Base-by-base conservation (phyloP, 257 asterid species). In the Solanum microdontum region DNA sequence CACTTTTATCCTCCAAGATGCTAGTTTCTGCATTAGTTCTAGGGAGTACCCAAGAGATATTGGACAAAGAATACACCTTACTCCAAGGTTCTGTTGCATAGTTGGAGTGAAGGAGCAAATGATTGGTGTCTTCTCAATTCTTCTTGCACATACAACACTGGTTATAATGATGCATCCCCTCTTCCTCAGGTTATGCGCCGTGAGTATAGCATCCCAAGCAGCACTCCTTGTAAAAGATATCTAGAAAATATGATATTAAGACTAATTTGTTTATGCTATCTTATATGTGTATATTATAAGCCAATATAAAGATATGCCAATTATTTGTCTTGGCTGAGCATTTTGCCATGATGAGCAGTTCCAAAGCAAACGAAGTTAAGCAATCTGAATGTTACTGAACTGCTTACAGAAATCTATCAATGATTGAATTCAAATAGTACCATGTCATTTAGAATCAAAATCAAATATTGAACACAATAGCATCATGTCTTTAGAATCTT, bases 111-210 rank as follows among this genome's bases (percentile, higher is more conserved):
- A 48, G 85, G 85, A 82, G 85, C 70, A 48, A 82, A 48, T 82
- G 85, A 82, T 82, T 82, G 85, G 85, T 82, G 85, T 82, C 85
- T 82, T 48, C 70, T 82, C 85, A 48, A 82, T 82, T 82, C 69
- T 82, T 48, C 69, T 19, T 48, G 85, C 69, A 82, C 43, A 48
- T 82, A 82, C 69, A 82, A 82, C 40, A 82, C 69, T 30, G 43
- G 70, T 10, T 82, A 48, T 82, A 82, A 32, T 82, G 85, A 82
- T 82, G 85, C 64, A 82, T 82, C 43, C 85, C 84, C 85, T 82
- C 85, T 82, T 82, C 85, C 85, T 82, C 85, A 82, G 69, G 85
- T 82, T 82, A 82, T 82, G 85, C 85, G 85, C 85, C 85, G 85
- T 48, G 85, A 82, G 69, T 82, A 82, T 82, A 82, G 85, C 85